Conservation (phyloP, 2,329 filamentous ascomycete genomes). For the Xylaria sp. region DNA sequence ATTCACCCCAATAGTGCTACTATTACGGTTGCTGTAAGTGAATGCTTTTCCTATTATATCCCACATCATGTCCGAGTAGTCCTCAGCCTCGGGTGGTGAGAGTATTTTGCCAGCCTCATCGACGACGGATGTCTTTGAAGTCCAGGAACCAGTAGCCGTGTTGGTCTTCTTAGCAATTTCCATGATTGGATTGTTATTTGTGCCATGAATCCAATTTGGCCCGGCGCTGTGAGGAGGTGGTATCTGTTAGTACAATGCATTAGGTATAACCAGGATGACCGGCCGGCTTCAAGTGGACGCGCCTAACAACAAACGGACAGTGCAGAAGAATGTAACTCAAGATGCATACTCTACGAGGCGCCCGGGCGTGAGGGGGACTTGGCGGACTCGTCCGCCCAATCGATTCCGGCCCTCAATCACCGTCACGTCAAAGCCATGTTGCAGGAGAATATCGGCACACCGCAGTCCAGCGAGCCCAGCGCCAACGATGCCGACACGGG, state of each 20-base stretch:
- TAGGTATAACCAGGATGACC: not conserved
- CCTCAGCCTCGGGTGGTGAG: conserved; percentile 57
- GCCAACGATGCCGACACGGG: conserved; percentile 74
- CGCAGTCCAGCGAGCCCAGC: conserved; percentile 77
- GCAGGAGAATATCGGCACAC: conserved; percentile 74
- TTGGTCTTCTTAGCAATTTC: conserved; percentile 72
- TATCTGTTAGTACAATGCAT: conserved; percentile 18
- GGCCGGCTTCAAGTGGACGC: not conserved
- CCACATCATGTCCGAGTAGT: conserved; percentile 70
- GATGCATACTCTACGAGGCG: conserved; percentile 58
- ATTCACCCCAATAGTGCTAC: conserved; percentile 57
- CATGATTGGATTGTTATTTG: conserved; percentile 74
- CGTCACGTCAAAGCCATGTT: conserved; percentile 73
- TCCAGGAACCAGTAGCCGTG: conserved; percentile 61
- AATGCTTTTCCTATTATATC: conserved; percentile 75
- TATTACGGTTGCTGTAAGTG: conserved; percentile 69
- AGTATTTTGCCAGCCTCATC: conserved; percentile 67
- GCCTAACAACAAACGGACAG: not conserved
- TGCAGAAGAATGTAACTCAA: conserved; percentile 4
- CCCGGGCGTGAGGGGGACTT: conserved; percentile 59
- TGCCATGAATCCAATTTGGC: conserved; percentile 86
- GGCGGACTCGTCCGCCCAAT: conserved; percentile 72
- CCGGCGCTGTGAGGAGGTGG: conserved; percentile 56
- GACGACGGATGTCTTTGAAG: conserved; percentile 65
- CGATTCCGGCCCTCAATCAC: conserved; percentile 75